Percentiles rank a stretch among this genome's conserved stretches.
Conservation (phyloP, 73 alveolate species). For the Tetrahymena malaccensis region DNA sequence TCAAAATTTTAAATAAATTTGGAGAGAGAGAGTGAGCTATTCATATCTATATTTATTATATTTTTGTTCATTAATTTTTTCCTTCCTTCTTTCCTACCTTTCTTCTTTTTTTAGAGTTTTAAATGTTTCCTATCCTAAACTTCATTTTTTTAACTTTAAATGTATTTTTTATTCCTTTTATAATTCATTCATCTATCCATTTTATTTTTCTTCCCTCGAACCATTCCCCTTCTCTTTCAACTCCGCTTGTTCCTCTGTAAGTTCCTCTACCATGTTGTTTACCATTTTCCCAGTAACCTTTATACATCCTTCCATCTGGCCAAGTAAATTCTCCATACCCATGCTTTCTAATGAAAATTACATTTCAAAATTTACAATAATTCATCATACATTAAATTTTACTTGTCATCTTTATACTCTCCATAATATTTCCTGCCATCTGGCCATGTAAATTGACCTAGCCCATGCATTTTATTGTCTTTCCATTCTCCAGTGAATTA, state of each 20-base stretch:
- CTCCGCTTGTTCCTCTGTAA: conserved; percentile 10
- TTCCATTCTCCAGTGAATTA: not conserved
- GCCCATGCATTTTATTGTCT: conserved; percentile 25
- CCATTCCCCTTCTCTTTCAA: conserved; percentile 47
- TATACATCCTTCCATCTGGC: conserved; percentile 48
- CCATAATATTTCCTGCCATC: conserved; percentile 32
- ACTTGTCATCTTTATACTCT: conserved; percentile 11
- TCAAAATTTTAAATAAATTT: not conserved
- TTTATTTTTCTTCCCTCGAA: conserved; percentile 40
- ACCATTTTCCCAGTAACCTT: conserved; percentile 40
- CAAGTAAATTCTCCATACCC: conserved; percentile 52
- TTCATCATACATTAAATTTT: not conserved
- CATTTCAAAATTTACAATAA: not conserved
- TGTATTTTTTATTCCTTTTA: not conserved
- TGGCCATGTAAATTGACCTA: conserved; percentile 28
- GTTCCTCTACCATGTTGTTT: conserved; percentile 41
- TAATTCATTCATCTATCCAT: conserved; percentile 12
- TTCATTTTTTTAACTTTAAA: not conserved
- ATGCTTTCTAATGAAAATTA: not conserved
- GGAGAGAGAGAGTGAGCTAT: not conserved
- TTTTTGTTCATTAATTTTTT: too few species aligned
- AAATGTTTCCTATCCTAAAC: not conserved
- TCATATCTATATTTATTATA: not conserved
- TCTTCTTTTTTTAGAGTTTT: not conserved
- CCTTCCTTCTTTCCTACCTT: not conserved